A percentile compares a stretch with the other conserved stretches of the same genome.
Evolutionary conservation across 1,284 basidiomycete genomes (phyloP).

Genomic region (Ganoderma lingzhi): DNA sequence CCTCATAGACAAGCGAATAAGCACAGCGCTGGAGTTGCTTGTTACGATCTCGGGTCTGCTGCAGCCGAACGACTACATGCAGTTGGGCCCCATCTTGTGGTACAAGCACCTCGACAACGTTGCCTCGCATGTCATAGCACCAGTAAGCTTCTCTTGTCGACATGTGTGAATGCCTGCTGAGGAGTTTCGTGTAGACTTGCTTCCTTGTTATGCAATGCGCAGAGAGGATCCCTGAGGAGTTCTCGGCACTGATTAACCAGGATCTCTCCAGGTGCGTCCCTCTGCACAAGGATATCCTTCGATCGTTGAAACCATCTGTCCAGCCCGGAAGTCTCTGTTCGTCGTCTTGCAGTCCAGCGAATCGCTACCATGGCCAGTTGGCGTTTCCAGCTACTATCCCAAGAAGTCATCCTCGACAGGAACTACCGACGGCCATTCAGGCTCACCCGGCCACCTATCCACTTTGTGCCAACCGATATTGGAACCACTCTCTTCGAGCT

Average conservation of each 20-base stretch:
- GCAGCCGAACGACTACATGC: conserved; percentile 53
- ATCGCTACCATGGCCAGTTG: conserved; percentile 65
- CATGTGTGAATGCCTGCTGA: too few relatives aligned
- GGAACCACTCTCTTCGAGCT: conserved; percentile 64
- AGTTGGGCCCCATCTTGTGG: conserved; percentile 65
- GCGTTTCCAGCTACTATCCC: conserved; percentile 71
- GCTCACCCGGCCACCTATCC: conserved; percentile 65
- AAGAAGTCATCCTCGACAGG: conserved; percentile 66
- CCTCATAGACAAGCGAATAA: conserved; percentile 53
- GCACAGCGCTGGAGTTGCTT: conserved; percentile 61
- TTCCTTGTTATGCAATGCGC: conserved; percentile 78
- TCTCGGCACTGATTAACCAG: conserved; percentile 57
- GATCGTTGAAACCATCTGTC: neutral
- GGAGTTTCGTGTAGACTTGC: conserved; percentile 53
- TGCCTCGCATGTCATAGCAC: conserved; percentile 53
- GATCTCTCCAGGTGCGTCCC: conserved; percentile 62
- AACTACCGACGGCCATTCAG: conserved; percentile 70
- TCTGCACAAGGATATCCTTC: neutral
- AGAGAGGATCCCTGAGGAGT: conserved; percentile 61
- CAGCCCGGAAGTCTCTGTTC: conserved; percentile 56
- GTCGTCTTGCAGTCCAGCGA: conserved; percentile 58
- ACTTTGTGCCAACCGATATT: conserved; percentile 76
- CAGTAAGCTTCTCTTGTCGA: conserved; percentile 46
- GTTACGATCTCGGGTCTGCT: conserved; percentile 67
- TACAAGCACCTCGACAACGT: conserved; percentile 52